phyloP scores from a whole-genome alignment of 805 yeast species.

The Candida tammaniensis region DNA sequence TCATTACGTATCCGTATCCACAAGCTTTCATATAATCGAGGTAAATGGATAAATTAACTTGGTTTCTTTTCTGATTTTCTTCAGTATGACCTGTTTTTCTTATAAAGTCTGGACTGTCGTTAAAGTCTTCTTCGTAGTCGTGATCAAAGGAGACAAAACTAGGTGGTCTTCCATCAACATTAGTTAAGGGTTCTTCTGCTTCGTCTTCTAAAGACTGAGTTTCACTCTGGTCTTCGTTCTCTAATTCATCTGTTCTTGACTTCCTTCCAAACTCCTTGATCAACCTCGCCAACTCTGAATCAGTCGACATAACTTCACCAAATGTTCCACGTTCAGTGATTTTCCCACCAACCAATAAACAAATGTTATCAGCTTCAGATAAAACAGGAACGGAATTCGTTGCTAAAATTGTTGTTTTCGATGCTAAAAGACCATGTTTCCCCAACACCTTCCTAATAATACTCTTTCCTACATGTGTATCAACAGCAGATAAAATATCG shows the following conservation, averaged over 20 bases:
- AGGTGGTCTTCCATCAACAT: conserved; percentile 16
- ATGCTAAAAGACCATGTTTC: conserved; percentile 28
- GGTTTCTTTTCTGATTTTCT: conserved; percentile 31
- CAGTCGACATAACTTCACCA: conserved; percentile 41
- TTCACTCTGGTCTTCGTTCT: too few species aligned
- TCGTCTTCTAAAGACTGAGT: too few species aligned
- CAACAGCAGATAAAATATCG: conserved; percentile 42
- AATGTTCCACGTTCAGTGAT: conserved; percentile 47
- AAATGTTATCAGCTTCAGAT: conserved; percentile 32
- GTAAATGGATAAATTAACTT: conserved; percentile 28
- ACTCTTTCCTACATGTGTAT: conserved; percentile 39
- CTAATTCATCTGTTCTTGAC: conserved; percentile 13
- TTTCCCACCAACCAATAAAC: conserved; percentile 25
- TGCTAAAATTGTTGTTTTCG: conserved; percentile 36
- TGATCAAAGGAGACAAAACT: conserved; percentile 35
- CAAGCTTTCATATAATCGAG: conserved; percentile 31
- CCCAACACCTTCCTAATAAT: conserved; percentile 31
- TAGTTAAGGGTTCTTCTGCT: conserved; percentile 11
- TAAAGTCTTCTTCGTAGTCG: conserved; percentile 28
- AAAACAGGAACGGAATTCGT: conserved; percentile 38
- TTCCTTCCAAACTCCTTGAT: conserved; percentile 29
- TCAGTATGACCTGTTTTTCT: conserved; percentile 19
- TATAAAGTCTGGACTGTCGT: conserved; percentile 10
- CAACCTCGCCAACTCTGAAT: conserved; percentile 32
- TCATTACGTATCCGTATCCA: conserved; percentile 22